Evolutionary conservation across 2,329 filamentous ascomycete genomes (phyloP), one percentile per base, ranked within the genome.

Genomic region (Cladophialophora immunda): DNA sequence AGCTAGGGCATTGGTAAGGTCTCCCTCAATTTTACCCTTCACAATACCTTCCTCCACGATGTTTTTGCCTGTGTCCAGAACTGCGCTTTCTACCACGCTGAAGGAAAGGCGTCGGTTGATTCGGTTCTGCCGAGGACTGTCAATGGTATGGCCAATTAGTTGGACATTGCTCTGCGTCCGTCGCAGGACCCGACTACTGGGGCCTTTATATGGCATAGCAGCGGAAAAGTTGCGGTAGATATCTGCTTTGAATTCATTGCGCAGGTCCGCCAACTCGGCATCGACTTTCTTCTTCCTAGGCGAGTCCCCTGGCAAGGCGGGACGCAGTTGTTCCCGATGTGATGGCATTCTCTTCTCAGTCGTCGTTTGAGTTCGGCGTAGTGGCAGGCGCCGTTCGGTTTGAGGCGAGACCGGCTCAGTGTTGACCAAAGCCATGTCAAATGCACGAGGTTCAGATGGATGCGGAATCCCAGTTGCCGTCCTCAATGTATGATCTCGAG

Each of bases 51-150:
- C 69, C 25, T 66, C 66, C 15, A 58, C 22, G 1, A 71, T 45
- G 17, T 34, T 57, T 36, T 79, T 73, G 73, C 78, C 54, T 17
- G 66, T 80, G 34, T 71, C 74, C 52, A 81, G 73, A 11, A 82
- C 74, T 1, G 80, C 77, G 65, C 82, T 80, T 70, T 83, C 80
- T 25, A 83, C 79, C n/a, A 77, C 76, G 69, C 81, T 83, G 68
- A 83, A 84, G 0, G 82, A 83, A 58, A 83, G 68, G 67, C 80
- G 81, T 7, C 81, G 77, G 13, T 78, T 76, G 70, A 78, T 62
- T 8, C 68, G 64, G 60, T 68, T 62, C 38, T 65, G 58, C 1
- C 66, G 64, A 32, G 66, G 70, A 54, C 60, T 69, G 30, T 71
- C 67, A 4, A 58, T n/a, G 19, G 36, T 52, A 36, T 64, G 60